Conservation (phyloP, 2,329 filamentous ascomycete species). For the Apiospora sp. region DNA sequence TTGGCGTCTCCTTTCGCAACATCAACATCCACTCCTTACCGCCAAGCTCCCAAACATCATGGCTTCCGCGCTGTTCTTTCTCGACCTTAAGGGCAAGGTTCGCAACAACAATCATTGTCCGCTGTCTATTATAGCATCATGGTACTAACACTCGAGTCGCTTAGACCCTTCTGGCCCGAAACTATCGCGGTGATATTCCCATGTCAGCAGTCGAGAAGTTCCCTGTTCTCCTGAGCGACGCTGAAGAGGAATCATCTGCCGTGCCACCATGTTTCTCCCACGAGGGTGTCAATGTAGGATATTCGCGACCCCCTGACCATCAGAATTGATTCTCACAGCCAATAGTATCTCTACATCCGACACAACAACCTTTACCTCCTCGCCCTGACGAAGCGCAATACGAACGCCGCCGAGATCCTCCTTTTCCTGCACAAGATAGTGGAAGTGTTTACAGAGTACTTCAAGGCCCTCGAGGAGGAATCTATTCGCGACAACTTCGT, state of each 20-base stretch:
- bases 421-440: slow-evolving; percentile 98
- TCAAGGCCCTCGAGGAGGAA: slow-evolving; percentile 98
- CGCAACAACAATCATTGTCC: slow-evolving; percentile 32
- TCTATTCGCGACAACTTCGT: slow-evolving; percentile 99
- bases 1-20: slow-evolving; percentile 37
- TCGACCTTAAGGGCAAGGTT: slow-evolving; percentile 99
- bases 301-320: slow-evolving; percentile 25
- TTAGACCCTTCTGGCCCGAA: slow-evolving; percentile 95
- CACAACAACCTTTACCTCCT: slow-evolving; percentile 99
- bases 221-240: slow-evolving; percentile 92
- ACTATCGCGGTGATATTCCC: slow-evolving; percentile 97
- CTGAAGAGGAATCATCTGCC: slow-evolving; percentile 98
- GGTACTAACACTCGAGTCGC: slow-evolving; percentile 26
- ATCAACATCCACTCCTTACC: slow-evolving; percentile 36
- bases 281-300: slow-evolving; percentile 93
- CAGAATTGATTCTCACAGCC: neutral
- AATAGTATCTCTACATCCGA: slow-evolving; percentile 97
- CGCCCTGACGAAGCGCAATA: slow-evolving; percentile 97
- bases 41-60: slow-evolving; percentile 61
- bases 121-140: rapidly evolving
- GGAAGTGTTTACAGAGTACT: slow-evolving; percentile 99
- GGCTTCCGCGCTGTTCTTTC: slow-evolving; percentile 98
- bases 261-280: slow-evolving; percentile 98
- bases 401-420: slow-evolving; percentile 97
- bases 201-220: slow-evolving; percentile 99